These are phyloP conservation scores for Rosa multiflora DNA, from an alignment of 306 rosid genomes.

Conservation along the genomic window DNA sequence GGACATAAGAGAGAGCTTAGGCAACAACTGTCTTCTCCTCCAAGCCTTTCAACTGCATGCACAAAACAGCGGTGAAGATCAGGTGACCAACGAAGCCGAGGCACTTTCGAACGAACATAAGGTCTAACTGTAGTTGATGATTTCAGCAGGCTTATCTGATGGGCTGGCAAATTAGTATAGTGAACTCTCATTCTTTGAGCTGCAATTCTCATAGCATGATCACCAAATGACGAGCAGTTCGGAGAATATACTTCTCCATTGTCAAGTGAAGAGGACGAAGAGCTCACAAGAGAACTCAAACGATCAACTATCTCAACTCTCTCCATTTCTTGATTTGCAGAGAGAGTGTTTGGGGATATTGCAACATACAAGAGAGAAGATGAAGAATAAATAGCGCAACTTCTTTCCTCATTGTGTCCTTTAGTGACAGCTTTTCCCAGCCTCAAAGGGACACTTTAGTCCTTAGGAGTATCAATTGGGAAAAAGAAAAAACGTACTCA, in stretches of 20 bases:
- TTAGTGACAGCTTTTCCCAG: slow-evolving; percentile 55
- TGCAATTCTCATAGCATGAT: neutral
- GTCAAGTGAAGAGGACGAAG: slow-evolving; percentile 32
- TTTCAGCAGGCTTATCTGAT: slow-evolving; percentile 28
- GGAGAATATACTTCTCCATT: slow-evolving; percentile 15
- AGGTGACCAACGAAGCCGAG: slow-evolving; percentile 86
- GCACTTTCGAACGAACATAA: slow-evolving; percentile 63
- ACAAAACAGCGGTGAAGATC: slow-evolving; percentile 80
- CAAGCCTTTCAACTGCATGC: slow-evolving; percentile 85
- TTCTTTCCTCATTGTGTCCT: slow-evolving; percentile 26
- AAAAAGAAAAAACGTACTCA: slow-evolving; percentile 49
- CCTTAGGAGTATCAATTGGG: slow-evolving; percentile 62
- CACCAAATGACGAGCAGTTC: neutral
- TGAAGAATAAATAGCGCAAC: neutral
- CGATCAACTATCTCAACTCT: slow-evolving; percentile 20
- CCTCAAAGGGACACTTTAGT: slow-evolving; percentile 48
- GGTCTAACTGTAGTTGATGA: slow-evolving; percentile 44
- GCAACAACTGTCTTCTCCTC: slow-evolving; percentile 73
- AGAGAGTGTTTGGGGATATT: neutral
- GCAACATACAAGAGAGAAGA: neutral
- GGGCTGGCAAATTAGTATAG: slow-evolving; percentile 3
- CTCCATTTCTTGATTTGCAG: slow-evolving; percentile 25
- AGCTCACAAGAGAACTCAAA: slow-evolving; percentile 22
- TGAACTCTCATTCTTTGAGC: neutral
- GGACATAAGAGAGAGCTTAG: neutral